phyloP scores from a whole-genome alignment of 441 rosid genomes.

The Gossypium aridum region DNA sequence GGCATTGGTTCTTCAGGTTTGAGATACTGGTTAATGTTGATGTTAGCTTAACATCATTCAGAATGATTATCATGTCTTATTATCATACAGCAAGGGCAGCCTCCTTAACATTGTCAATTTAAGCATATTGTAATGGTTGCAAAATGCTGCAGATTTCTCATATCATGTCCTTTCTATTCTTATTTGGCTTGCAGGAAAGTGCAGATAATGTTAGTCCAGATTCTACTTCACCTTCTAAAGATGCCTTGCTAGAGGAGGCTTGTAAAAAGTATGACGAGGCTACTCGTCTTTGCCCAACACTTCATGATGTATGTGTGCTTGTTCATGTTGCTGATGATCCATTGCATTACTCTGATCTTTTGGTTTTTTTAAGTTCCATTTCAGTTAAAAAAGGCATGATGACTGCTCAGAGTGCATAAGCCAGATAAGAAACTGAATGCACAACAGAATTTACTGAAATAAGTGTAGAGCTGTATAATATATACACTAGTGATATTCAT shows the following conservation, averaged over 20 bases:
- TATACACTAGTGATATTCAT: background rate
- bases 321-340: slow-evolving; percentile 8
- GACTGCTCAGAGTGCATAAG: background rate
- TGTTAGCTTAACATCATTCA: background rate
- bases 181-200: slow-evolving; percentile 69
- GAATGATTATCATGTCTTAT: background rate
- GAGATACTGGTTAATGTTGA: slow-evolving; percentile 9
- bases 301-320: slow-evolving; percentile 76
- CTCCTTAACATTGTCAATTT: background rate
- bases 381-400: background rate
- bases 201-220: slow-evolving; percentile 91
- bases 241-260: slow-evolving; percentile 96
- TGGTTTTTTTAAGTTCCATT: background rate
- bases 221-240: slow-evolving; percentile 93
- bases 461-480: background rate
- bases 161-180: slow-evolving; percentile 6
- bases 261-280: slow-evolving; percentile 96
- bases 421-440: background rate
- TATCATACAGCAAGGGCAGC: background rate
- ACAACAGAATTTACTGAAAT: background rate
- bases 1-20: slow-evolving; percentile 99
- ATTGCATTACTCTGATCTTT: slow-evolving; percentile 15
- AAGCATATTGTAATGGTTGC: background rate
- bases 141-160: background rate
- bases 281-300: slow-evolving; percentile 81